phyloP scores from a whole-genome alignment of 2,329 filamentous ascomycete species.

The Fusarium sp. region DNA sequence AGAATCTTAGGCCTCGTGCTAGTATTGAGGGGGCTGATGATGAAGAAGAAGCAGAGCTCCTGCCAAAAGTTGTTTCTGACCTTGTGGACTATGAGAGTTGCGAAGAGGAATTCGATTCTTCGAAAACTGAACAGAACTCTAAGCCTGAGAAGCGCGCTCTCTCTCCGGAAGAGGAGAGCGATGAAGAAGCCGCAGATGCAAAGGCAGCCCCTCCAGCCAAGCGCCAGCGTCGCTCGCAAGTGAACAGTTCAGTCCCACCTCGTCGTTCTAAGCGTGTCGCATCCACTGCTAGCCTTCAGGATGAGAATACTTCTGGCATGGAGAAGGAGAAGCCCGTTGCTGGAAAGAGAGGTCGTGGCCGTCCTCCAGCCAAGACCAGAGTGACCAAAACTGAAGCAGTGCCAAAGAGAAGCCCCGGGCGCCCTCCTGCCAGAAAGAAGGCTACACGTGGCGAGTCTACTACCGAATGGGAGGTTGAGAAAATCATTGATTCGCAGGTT shows the following conservation, averaged over 20 bases:
- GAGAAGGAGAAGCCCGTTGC: background rate
- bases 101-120: background rate
- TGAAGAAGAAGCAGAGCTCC: slow-evolving; percentile 10
- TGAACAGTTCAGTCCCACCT: background rate
- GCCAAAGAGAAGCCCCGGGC: background rate
- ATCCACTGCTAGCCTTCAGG: background rate
- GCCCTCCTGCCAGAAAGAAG: slow-evolving; percentile 16
- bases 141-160: background rate
- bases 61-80: slow-evolving; percentile 12
- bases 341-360: slow-evolving; percentile 16
- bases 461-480: slow-evolving; percentile 59
- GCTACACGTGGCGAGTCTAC: slow-evolving; percentile 19
- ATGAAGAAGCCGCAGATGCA: background rate
- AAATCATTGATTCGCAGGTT: slow-evolving; percentile 54
- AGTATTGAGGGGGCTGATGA: slow-evolving; percentile 22
- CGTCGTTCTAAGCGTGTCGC: slow-evolving; percentile 30
- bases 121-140: background rate
- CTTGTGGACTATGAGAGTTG: slow-evolving; percentile 9
- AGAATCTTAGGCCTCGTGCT: background rate
- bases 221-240: slow-evolving; percentile 1
- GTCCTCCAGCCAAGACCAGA: slow-evolving; percentile 21
- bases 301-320: background rate
- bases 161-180: background rate
- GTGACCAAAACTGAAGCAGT: background rate
- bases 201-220: slow-evolving; percentile 7